phyloP scores from a whole-genome alignment of 2,329 filamentous ascomycete species.

The Diaporthe citriasiana region DNA sequence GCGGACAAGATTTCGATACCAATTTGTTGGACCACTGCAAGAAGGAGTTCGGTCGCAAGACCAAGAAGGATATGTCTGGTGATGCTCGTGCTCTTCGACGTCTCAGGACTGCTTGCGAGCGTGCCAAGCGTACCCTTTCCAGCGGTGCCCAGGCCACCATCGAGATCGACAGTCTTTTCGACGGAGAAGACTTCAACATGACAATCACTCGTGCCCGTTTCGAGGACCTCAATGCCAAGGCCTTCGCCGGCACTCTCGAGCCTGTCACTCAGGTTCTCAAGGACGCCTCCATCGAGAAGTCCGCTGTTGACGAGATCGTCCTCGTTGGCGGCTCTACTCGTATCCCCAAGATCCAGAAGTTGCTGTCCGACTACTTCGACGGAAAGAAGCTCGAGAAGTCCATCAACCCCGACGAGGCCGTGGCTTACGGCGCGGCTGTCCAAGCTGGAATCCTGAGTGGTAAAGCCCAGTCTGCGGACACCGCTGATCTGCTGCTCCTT shows the following conservation, averaged over 20 bases:
- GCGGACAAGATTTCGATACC: constrained; percentile 96
- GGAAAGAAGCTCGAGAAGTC: constrained; percentile 99
- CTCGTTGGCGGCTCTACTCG: constrained; percentile 98
- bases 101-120: constrained; percentile 97
- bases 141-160: constrained; percentile 97
- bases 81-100: constrained; percentile 95
- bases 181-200: constrained; percentile 97
- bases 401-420: constrained; percentile 99
- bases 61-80: constrained; percentile 82
- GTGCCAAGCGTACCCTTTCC: constrained; percentile 98
- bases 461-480: constrained; percentile 96
- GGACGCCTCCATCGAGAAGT: constrained; percentile 90
- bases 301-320: constrained; percentile 96
- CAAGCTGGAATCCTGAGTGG: constrained; percentile 99
- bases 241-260: constrained; percentile 93
- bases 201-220: constrained; percentile 99
- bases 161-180: constrained; percentile 98
- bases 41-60: constrained; percentile 90
- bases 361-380: constrained; percentile 98
- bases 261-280: constrained; percentile 97
- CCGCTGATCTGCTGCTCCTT: constrained; percentile 92
- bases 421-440: constrained; percentile 98
- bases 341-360: constrained; percentile 99
- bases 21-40: constrained; percentile 97
- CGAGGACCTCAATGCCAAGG: constrained; percentile 97